A percentile compares a stretch with the other conserved stretches of the same genome.
Conservation (phyloP, 2,329 filamentous ascomycete species). For the Lachnellula hyalina region DNA sequence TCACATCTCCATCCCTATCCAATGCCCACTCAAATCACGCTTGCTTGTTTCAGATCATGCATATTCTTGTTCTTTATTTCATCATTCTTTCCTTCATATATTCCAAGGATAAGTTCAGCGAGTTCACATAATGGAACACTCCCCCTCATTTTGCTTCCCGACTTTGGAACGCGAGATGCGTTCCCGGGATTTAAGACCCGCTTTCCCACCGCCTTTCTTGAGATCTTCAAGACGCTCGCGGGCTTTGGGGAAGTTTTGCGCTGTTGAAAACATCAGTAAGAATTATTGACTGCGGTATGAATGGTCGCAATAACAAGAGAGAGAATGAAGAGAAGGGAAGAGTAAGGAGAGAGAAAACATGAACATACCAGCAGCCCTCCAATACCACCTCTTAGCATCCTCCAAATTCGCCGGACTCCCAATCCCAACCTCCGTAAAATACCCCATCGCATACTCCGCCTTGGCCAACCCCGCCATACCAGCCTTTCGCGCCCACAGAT, state of each 20-base stretch:
- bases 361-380: constrained; percentile 85
- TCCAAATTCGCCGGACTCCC: constrained; percentile 81
- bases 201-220: constrained; percentile 70
- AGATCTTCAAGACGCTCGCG: constrained; percentile 89
- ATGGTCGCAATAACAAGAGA: too few species aligned
- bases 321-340: too few species aligned
- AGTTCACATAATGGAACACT: constrained; percentile 74
- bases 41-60: too few species aligned
- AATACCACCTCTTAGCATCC: constrained; percentile 98
- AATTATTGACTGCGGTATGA: too few species aligned
- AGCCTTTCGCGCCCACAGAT: constrained; percentile 93
- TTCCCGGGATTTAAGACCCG: constrained; percentile 65
- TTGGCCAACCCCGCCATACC: constrained; percentile 83
- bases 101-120: too few species aligned
- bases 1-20: too few species aligned
- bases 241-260: constrained; percentile 91
- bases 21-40: too few species aligned
- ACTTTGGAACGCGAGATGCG: constrained; percentile 77
- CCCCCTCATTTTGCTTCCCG: constrained; percentile 79
- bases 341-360: constrained; percentile 1
- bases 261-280: constrained; percentile 39
- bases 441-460: constrained; percentile 97
- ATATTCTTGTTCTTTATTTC: too few species aligned
- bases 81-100: too few species aligned
- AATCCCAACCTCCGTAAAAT: constrained; percentile 94